Conservation (phyloP, 495 filamentous ascomycete genomes). For the Podospora didyma region DNA sequence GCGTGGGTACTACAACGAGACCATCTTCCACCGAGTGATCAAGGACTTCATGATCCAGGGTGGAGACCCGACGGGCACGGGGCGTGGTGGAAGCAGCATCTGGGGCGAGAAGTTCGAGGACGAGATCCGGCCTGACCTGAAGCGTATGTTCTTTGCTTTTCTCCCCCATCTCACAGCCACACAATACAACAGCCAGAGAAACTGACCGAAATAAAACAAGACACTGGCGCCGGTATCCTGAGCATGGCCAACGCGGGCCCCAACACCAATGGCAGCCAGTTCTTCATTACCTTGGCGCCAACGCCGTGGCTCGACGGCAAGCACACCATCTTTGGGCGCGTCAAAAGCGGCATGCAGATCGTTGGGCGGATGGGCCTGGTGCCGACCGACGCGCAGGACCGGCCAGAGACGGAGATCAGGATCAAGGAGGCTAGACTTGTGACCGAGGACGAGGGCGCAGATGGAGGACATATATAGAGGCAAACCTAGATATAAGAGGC, state of each 20-base stretch:
- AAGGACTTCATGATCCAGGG: slow-evolving; percentile 96
- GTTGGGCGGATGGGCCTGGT: slow-evolving; percentile 89
- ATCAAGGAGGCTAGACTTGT: slow-evolving; percentile 69
- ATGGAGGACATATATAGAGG: not conserved
- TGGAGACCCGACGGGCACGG: slow-evolving; percentile 94
- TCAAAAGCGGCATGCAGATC: slow-evolving; percentile 77
- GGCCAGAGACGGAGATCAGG: slow-evolving; percentile 77
- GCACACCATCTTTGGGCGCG: slow-evolving; percentile 94
- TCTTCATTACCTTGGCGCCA: slow-evolving; percentile 90
- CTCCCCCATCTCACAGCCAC: not conserved
- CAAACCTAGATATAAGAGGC: too few relatives aligned
- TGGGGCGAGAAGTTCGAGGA: slow-evolving; percentile 95
- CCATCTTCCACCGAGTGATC: slow-evolving; percentile 92
- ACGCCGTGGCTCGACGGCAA: slow-evolving; percentile 97
- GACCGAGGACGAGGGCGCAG: slow-evolving; percentile 52
- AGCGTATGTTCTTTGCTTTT: slow-evolving; percentile 45
- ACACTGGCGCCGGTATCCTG: slow-evolving; percentile 89
- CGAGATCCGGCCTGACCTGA: slow-evolving; percentile 71
- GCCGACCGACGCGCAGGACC: slow-evolving; percentile 76
- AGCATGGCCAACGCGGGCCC: slow-evolving; percentile 96
- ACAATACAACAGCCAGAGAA: not conserved
- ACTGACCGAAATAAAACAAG: slow-evolving; percentile 5
- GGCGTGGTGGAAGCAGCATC: slow-evolving; percentile 83
- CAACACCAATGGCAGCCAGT: slow-evolving; percentile 86
- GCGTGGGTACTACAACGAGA: slow-evolving; percentile 80